Conservation (phyloP, 1,284 basidiomycete genomes). For the Wallemia hederae region DNA sequence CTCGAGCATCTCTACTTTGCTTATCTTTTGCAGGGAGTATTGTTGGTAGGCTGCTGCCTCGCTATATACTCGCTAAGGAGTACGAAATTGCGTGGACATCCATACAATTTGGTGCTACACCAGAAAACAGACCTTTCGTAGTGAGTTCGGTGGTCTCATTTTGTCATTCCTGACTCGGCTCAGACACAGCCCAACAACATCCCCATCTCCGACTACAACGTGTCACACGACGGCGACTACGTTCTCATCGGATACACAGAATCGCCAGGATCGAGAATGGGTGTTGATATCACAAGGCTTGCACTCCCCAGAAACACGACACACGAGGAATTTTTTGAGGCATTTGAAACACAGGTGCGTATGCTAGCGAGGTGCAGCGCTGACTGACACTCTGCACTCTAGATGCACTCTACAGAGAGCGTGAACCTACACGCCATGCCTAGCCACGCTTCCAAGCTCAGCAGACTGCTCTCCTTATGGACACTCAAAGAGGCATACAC, state of each 20-base stretch:
- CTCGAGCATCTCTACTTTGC: too few relatives aligned
- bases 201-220: slow-evolving; percentile 27
- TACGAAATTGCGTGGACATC: background rate
- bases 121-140: slow-evolving; percentile 2
- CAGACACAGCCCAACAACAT: background rate
- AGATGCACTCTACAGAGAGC: background rate
- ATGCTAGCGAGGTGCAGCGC: too few relatives aligned
- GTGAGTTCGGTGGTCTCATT: background rate
- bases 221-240: slow-evolving; percentile 42
- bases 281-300: slow-evolving; percentile 8
- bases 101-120: background rate
- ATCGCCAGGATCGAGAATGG: slow-evolving; percentile 10
- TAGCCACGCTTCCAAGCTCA: background rate
- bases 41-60: slow-evolving; percentile 36
- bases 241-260: slow-evolving; percentile 36
- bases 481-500: slow-evolving; percentile 63
- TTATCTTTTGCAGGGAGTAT: slow-evolving; percentile 31
- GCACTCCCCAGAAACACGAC: slow-evolving; percentile 28
- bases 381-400: too few relatives aligned
- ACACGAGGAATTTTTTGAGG: slow-evolving; percentile 29
- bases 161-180: background rate
- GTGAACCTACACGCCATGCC: background rate
- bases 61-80: slow-evolving; percentile 23
- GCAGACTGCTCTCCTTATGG: slow-evolving; percentile 44
- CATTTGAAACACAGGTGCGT: slow-evolving; percentile 33